These are phyloP conservation scores for Tricholoma saponaceum DNA, from an alignment of 768 basidiomycete genomes.

Conservation along the genomic window DNA sequence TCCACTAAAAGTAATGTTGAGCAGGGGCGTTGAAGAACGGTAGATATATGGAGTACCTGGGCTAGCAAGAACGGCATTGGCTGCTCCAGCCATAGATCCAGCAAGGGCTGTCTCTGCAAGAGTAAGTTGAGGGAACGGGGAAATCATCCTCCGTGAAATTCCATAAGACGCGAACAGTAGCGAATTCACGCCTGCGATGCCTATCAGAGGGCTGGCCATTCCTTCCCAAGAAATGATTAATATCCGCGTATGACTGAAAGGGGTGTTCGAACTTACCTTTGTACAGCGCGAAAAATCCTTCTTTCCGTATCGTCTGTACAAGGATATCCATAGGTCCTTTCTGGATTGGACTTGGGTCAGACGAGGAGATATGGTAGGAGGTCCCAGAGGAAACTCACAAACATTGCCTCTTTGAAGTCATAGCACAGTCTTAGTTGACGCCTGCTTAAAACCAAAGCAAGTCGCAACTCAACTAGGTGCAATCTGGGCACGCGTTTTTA, in stretches of 20 bases:
- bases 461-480: conserved; percentile 60
- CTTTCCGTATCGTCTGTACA: conserved; percentile 73
- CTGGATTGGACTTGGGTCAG: conserved; percentile 30
- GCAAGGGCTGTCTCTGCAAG: conserved; percentile 78
- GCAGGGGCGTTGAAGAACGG: not conserved
- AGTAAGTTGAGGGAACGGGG: conserved; percentile 83
- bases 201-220: conserved; percentile 87
- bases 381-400: conserved; percentile 49
- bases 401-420: conserved; percentile 73
- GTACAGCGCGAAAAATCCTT: conserved; percentile 92
- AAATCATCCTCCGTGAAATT: conserved; percentile 74
- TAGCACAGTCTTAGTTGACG: conserved; percentile 4
- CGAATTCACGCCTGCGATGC: conserved; percentile 95
- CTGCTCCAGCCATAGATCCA: conserved; percentile 90
- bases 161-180: conserved; percentile 90
- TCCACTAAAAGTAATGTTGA: conserved; percentile 52
- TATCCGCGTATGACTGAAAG: not conserved
- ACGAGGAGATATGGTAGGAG: not conserved
- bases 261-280: conserved; percentile 56
- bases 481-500: conserved; percentile 87
- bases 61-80: conserved; percentile 85
- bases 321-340: conserved; percentile 95
- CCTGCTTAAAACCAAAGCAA: not conserved
- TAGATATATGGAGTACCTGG: conserved; percentile 52
- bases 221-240: conserved; percentile 37